Evolutionary conservation across 257 asterid genomes (phyloP).

Genomic region (Solanum verrucosum): DNA sequence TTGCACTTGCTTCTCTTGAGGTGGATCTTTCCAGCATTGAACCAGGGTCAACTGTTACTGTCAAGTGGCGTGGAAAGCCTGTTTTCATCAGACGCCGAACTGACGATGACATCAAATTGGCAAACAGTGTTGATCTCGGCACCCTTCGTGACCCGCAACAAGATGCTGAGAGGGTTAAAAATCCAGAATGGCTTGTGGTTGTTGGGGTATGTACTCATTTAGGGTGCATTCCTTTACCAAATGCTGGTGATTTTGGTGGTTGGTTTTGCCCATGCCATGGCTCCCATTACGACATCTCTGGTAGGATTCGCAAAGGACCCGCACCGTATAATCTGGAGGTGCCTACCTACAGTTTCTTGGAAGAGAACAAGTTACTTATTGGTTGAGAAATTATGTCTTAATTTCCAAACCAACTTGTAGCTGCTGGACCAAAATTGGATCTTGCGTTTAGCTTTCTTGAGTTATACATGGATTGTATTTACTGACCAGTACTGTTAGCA

Average conservation of each 20-base stretch:
- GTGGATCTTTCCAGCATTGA: conserved; percentile 86
- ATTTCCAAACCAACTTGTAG: background rate
- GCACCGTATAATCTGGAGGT: conserved; percentile 90
- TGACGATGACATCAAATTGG: conserved; percentile 69
- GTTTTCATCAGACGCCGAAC: conserved; percentile 87
- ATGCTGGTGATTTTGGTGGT: conserved; percentile 96
- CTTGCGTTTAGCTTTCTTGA: background rate
- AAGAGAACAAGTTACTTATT: conserved; percentile 63
- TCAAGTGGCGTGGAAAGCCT: conserved; percentile 98
- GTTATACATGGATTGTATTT: conserved; percentile 4
- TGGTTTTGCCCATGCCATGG: conserved; percentile 99
- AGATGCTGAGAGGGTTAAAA: conserved; percentile 83
- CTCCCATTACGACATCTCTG: conserved; percentile 85
- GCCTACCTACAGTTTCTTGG: conserved; percentile 82
- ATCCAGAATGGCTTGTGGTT: conserved; percentile 88
- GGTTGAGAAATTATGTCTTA: conserved; percentile 35
- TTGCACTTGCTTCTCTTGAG: conserved; percentile 88
- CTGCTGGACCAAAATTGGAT: background rate
- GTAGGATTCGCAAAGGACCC: conserved; percentile 93
- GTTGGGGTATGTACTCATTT: conserved; percentile 89
- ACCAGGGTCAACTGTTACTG: conserved; percentile 87
- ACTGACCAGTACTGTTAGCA: conserved; percentile 11
- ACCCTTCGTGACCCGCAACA: conserved; percentile 88
- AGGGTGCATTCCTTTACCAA: conserved; percentile 93
- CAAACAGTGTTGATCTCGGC: conserved; percentile 63